Evolutionary conservation across 805 yeast genomes (phyloP), one percentile per base, ranked within the genome.

Genomic region (Candida alai): DNA sequence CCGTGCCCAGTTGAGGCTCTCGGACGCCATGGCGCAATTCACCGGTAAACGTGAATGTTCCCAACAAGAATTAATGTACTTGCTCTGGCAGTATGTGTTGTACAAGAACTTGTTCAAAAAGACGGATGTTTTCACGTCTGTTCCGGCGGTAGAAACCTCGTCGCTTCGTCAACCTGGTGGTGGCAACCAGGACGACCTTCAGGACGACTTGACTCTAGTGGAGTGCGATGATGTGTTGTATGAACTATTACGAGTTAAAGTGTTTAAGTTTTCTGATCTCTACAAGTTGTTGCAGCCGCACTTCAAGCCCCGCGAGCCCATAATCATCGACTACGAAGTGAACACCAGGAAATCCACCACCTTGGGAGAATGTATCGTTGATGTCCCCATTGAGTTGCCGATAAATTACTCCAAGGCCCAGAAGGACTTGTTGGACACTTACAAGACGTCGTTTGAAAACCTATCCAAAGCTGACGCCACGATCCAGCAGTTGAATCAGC

Each of bases 251-350:
- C 68, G 65, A 32, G 65, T 65, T 14, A 73, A 74, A 32, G 70
- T 74, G 32, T 70, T 86, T 46, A 70, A 78, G 37, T 78, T 87
- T 52, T 75, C 84, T 21, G 86, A 83, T 45, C 70, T 93, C 34
- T 72, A 84, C 49, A 87, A 84, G 47, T 59, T 77, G 24, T 62
- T 84, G 19, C 71, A 76, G 13, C 78, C 76, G 5, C 80, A 76
- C 43, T 85, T 89, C 51, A 62, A 84, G 39, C 96, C 96, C 12
- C 65, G 85, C 10, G 82, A 80, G 40, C 97, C 98, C 16, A 77
- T 93, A 22, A 73, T 71, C 24, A 48, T 93, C 13, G 82, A 81
- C 40, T 89, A 87, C 58, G 77, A 76, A 31, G 73, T 93, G 22
- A 74, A 79, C 49, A 89, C 94, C 1, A 83, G 83, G 38, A 76